These are phyloP conservation scores for Verticillium tricorpus DNA, from an alignment of 2,329 filamentous ascomycete species.

Conservation along the genomic window DNA sequence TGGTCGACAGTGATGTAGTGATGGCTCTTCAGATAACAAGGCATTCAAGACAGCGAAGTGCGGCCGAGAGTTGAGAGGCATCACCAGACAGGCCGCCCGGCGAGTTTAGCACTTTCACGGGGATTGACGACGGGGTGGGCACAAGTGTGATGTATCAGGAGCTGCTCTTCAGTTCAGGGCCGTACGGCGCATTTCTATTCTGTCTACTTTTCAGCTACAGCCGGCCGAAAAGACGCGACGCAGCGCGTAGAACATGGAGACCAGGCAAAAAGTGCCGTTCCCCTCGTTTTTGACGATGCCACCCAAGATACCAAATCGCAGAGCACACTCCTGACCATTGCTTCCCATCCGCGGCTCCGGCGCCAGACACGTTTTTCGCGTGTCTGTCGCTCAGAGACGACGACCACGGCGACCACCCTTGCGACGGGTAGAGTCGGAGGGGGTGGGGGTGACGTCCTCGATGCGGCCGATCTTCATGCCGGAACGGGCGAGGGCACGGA, in stretches of 20 bases:
- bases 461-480: slow-evolving; percentile 99
- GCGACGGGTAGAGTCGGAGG: slow-evolving; percentile 98
- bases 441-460: slow-evolving; percentile 98
- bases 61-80: too few relatives aligned
- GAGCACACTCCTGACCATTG: slow-evolving; percentile 26
- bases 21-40: too few relatives aligned
- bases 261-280: slow-evolving; percentile 64
- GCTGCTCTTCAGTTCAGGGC: slow-evolving; percentile 17
- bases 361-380: not conserved
- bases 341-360: not conserved
- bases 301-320: slow-evolving; percentile 49
- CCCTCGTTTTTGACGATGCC: slow-evolving; percentile 68
- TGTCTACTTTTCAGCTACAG: slow-evolving; percentile 15
- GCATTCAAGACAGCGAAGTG: too few relatives aligned
- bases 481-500: slow-evolving; percentile 96
- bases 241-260: slow-evolving; percentile 47
- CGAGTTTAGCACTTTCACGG: not conserved
- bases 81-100: too few relatives aligned
- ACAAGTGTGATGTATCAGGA: slow-evolving; percentile 7
- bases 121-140: not conserved
- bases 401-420: slow-evolving; percentile 99
- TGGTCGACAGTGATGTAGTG: too few relatives aligned
- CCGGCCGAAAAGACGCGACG: slow-evolving; percentile 12
- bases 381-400: slow-evolving; percentile 75
- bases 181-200: slow-evolving; percentile 16